Evolutionary conservation across 495 filamentous ascomycete genomes (phyloP).

Genomic region (Diplogelasinospora grovesii): DNA sequence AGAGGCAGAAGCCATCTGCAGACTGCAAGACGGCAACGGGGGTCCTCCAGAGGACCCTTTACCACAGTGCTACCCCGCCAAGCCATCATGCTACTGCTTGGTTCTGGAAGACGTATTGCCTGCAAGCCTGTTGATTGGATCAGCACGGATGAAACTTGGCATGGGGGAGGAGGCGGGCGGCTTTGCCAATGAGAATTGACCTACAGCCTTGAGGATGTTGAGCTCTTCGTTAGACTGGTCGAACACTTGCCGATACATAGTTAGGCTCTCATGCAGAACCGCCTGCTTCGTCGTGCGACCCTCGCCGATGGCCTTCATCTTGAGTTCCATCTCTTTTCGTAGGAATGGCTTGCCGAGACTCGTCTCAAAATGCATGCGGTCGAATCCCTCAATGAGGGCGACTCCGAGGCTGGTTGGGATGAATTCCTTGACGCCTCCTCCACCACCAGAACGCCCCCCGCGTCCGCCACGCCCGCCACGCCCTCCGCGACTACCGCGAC

Average conservation of each 20-base stretch:
- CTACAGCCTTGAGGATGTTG: constrained; percentile 65
- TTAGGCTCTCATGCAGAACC: constrained; percentile 72
- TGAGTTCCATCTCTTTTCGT: constrained; percentile 92
- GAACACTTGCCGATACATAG: constrained; percentile 80
- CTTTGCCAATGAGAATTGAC: constrained; percentile 16
- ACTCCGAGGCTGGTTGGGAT: constrained; percentile 87
- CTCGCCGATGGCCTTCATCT: constrained; percentile 92
- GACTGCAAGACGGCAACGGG: neutral
- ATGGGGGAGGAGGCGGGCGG: neutral
- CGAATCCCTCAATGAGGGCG: constrained; percentile 87
- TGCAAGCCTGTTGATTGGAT: constrained; percentile 36
- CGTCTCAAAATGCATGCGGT: constrained; percentile 81
- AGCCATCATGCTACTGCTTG: constrained; percentile 2
- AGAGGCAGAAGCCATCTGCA: neutral
- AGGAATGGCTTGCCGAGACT: constrained; percentile 95
- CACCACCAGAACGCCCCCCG: constrained; percentile 33
- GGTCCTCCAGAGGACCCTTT: neutral
- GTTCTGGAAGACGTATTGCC: constrained; percentile 38
- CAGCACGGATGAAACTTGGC: too few relatives aligned
- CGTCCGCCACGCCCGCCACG: constrained; percentile 37
- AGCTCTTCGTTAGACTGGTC: constrained; percentile 67
- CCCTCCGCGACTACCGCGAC: constrained; percentile 25
- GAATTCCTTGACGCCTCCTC: constrained; percentile 68
- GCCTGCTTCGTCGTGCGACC: constrained; percentile 66
- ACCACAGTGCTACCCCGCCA: constrained; percentile 4